These are phyloP conservation scores for Myxozyma geophila DNA, from an alignment of 805 yeast genomes.

Conservation along the genomic window DNA sequence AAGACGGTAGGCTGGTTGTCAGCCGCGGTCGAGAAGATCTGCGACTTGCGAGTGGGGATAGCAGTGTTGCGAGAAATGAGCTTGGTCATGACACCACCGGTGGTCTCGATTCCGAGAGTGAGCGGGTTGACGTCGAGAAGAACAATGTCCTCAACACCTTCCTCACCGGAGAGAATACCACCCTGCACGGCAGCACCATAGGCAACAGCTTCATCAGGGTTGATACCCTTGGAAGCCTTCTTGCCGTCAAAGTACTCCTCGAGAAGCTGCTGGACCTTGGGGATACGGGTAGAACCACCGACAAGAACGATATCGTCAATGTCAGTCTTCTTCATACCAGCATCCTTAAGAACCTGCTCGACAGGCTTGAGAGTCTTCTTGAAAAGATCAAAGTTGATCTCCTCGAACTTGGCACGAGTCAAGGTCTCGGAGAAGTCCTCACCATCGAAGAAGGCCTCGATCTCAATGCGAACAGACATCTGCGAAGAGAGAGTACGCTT, in stretches of 20 bases:
- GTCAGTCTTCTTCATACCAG: slow-evolving; percentile 83
- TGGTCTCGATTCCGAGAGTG: slow-evolving; percentile 97
- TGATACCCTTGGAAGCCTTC: slow-evolving; percentile 95
- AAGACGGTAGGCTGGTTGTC: slow-evolving; percentile 98
- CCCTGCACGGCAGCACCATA: slow-evolving; percentile 99
- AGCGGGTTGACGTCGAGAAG: slow-evolving; percentile 96
- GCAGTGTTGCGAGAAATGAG: slow-evolving; percentile 98
- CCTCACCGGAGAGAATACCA: slow-evolving; percentile 95
- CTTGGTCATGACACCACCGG: slow-evolving; percentile 99
- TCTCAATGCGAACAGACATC: slow-evolving; percentile 94
- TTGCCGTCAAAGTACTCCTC: slow-evolving; percentile 91
- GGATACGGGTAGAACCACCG: slow-evolving; percentile 99
- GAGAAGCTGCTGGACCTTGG: slow-evolving; percentile 92
- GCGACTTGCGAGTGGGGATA: slow-evolving; percentile 96
- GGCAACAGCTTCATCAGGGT: slow-evolving; percentile 99
- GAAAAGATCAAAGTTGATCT: slow-evolving; percentile 88
- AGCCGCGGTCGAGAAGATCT: slow-evolving; percentile 94
- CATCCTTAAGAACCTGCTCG: slow-evolving; percentile 91
- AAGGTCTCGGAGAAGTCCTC: slow-evolving; percentile 93
- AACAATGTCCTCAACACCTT: slow-evolving; percentile 87
- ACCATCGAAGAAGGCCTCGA: slow-evolving; percentile 93
- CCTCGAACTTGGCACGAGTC: slow-evolving; percentile 98
- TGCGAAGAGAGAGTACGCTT: slow-evolving; percentile 95
- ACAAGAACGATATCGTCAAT: slow-evolving; percentile 94
- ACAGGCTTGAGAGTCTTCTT: slow-evolving; percentile 95